A percentile compares a stretch with the other conserved stretches of the same genome.
Conservation (phyloP, 1,284 basidiomycete species). For the Moesziomyces sp. region DNA sequence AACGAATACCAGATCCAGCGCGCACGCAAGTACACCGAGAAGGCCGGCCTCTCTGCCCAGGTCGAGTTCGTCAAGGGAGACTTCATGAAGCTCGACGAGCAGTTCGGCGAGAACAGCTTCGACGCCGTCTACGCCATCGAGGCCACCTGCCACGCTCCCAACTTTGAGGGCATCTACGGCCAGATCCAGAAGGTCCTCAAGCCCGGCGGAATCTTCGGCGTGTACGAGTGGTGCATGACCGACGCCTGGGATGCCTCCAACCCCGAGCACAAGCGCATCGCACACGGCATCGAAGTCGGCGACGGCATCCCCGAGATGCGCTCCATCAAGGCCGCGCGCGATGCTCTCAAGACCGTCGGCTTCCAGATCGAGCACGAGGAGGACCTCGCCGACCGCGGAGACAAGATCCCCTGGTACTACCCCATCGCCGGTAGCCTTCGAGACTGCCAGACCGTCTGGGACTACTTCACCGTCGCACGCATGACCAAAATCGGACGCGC, state of each 20-base stretch:
- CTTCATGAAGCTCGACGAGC: constrained; percentile 92
- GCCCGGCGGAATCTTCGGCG: constrained; percentile 94
- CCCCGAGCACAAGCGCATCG: constrained; percentile 88
- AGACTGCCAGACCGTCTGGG: constrained; percentile 94
- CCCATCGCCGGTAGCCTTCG: constrained; percentile 90
- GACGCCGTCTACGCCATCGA: constrained; percentile 99
- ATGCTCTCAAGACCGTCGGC: constrained; percentile 85
- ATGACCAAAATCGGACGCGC: constrained; percentile 89
- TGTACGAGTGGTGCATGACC: constrained; percentile 99
- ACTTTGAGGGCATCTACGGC: constrained; percentile 93
- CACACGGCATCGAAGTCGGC: constrained; percentile 81
- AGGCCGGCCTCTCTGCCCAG: constrained; percentile 80
- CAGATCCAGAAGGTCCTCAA: constrained; percentile 95
- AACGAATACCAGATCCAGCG: constrained; percentile 93
- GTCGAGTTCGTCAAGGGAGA: constrained; percentile 77
- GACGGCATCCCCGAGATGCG: constrained; percentile 99
- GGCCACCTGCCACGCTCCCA: constrained; percentile 94
- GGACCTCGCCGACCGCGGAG: constrained; percentile 86
- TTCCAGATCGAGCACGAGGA: constrained; percentile 92
- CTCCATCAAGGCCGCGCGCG: constrained; percentile 77
- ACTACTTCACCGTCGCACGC: constrained; percentile 71
- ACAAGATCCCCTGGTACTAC: constrained; percentile 92
- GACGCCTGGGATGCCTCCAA: constrained; percentile 88
- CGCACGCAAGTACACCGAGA: constrained; percentile 84
- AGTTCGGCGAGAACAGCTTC: constrained; percentile 92